Conservation (phyloP, 148 eudicot species). For the Salicornia ramosissima region DNA sequence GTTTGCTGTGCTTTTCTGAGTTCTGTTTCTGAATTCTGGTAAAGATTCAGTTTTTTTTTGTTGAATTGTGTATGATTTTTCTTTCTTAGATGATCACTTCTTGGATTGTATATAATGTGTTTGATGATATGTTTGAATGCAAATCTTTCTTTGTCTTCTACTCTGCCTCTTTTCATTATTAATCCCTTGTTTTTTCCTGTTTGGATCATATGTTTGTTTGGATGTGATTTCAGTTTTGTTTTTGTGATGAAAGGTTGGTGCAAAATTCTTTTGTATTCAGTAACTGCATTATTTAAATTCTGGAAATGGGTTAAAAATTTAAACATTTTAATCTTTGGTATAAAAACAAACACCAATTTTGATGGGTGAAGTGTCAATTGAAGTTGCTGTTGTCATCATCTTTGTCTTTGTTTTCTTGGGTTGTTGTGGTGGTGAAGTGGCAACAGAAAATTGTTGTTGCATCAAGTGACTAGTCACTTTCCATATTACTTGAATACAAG, state of each 20-base stretch:
- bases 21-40: conserved; percentile 6
- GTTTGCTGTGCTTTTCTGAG: not conserved
- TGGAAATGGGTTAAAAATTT: not conserved
- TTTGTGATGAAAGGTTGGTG: not conserved
- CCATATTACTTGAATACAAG: not conserved
- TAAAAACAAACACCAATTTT: not conserved
- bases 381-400: not conserved
- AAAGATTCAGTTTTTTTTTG: conserved; percentile 1
- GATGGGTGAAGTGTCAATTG: not conserved
- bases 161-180: too few species aligned
- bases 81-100: not conserved
- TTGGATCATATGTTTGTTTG: not conserved
- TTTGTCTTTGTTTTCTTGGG: not conserved
- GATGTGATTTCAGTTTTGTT: not conserved
- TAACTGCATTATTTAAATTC: not conserved
- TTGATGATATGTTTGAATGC: not conserved
- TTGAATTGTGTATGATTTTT: not conserved
- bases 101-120: too few species aligned
- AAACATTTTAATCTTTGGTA: too few species aligned
- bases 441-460: not conserved
- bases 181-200: not conserved
- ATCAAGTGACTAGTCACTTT: not conserved
- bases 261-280: not conserved
- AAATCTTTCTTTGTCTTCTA: not conserved
- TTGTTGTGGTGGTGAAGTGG: not conserved